Base-by-base conservation (phyloP, 164 flowering plant species). In the Nelumbo lutea region DNA sequence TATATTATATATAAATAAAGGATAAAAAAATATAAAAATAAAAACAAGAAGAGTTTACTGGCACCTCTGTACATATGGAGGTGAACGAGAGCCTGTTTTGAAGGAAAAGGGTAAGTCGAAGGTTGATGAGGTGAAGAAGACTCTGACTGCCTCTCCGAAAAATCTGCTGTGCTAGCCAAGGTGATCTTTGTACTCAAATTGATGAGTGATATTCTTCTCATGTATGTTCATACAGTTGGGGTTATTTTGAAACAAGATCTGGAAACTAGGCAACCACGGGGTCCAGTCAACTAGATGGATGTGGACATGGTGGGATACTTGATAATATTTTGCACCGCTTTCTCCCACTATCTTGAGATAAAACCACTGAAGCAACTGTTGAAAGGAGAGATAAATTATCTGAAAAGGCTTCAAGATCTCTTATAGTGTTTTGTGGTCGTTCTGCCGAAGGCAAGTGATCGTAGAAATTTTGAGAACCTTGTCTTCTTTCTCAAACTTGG, bases 311-410 rank as follows among this genome's bases (percentile, higher is more conserved):
- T 62, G 97, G 98, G 47, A 78, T 91, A 69, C 62, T 94, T 64
- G 82, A 90, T 75, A 97, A 94, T 80, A 72, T 94, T 50, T 68
- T 94, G 64, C 91, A 91, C 70, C 76, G 70, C 57, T 71, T 94
- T 68, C 88, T 94, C 73, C 90, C 97, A 6, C 63, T 82, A 27
- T 79, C 92, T 62, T 57, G 61, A 3, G 90, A 88, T 72, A 89
- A 88, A 74, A 75, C 81, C 68, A 81, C 80, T 15, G 95, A 84
- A 61, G 62, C 64, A 40, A 77, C 86, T 65, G 85, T 83, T 79
- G 98, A 91, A 60, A 87, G 94, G 93, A 87, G 82, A 68, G 87
- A 80, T 43, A 94, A 94, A 78, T 76, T 94, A 72, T 87, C 97
- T 78, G 96, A 88, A 76, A 94, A 88, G 69, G 95, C 98, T 62